phyloP scores from a whole-genome alignment of 129 eudicot genomes.

The Centrapalus pauciflorus region DNA sequence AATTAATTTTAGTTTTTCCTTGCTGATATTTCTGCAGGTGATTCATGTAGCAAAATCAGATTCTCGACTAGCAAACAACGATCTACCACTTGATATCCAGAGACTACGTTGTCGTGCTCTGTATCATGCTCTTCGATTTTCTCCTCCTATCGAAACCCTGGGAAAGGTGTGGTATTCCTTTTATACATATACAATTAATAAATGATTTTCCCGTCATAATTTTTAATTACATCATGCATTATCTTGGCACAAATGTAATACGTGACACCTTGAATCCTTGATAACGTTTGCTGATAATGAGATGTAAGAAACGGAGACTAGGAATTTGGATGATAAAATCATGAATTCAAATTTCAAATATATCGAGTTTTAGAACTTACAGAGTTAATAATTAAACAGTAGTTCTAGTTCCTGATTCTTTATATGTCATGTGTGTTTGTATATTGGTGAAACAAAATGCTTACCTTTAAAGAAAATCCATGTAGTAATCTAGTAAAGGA shows the following conservation, averaged over 20 bases:
- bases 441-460: neutral
- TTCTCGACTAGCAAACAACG: conserved; percentile 92
- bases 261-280: neutral
- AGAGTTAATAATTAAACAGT: neutral
- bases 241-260: neutral
- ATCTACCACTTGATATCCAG: conserved; percentile 89
- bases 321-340: conserved; percentile 15
- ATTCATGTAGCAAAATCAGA: conserved; percentile 96
- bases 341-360: neutral
- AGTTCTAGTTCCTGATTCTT: neutral
- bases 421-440: neutral
- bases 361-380: conserved; percentile 6
- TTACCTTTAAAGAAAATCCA: neutral
- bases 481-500: neutral
- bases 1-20: neutral
- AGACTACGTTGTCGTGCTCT: conserved; percentile 90
- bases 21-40: conserved; percentile 42
- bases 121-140: conserved; percentile 73
- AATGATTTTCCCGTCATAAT: conserved; percentile 10
- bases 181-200: conserved; percentile 5
- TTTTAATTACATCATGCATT: neutral
- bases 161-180: conserved; percentile 59
- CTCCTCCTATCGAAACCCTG: conserved; percentile 74
- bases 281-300: neutral
- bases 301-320: neutral